phyloP scores from a whole-genome alignment of 805 yeast species.

The Saccharomyces jurei region DNA sequence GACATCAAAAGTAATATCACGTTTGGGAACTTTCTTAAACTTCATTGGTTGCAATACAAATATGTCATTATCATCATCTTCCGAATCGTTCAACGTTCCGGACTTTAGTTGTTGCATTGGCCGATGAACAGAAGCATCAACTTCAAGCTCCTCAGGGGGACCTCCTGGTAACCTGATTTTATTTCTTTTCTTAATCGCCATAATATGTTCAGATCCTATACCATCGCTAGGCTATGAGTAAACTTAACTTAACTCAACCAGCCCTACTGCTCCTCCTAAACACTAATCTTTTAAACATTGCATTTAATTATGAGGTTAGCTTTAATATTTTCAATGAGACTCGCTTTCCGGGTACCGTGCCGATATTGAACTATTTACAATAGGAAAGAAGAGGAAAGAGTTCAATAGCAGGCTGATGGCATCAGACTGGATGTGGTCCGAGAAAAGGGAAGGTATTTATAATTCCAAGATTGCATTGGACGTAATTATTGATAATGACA shows the following conservation, averaged over 20 bases:
- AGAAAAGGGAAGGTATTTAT: background rate
- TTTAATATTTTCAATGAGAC: background rate
- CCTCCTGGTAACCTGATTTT: background rate
- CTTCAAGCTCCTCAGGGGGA: background rate
- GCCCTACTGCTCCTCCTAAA: background rate
- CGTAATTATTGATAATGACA: constrained; percentile 15
- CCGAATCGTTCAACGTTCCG: background rate
- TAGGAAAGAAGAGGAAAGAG: background rate
- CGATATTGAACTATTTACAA: background rate
- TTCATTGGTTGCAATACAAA: background rate
- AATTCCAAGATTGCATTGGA: background rate
- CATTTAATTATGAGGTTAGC: background rate
- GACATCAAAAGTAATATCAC: background rate
- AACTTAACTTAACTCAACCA: background rate
- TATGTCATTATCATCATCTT: background rate
- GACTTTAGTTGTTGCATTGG: background rate
- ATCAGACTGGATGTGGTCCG: background rate
- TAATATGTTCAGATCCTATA: background rate
- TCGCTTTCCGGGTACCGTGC: background rate
- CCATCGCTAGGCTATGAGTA: background rate
- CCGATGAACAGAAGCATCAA: background rate
- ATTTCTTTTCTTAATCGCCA: background rate
- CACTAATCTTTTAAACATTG: background rate
- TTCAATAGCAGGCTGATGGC: background rate
- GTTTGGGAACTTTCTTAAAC: background rate